These are phyloP conservation scores for Exophiala phaeomuriformis DNA, from an alignment of 2,329 filamentous ascomycete species.

Conservation along the genomic window DNA sequence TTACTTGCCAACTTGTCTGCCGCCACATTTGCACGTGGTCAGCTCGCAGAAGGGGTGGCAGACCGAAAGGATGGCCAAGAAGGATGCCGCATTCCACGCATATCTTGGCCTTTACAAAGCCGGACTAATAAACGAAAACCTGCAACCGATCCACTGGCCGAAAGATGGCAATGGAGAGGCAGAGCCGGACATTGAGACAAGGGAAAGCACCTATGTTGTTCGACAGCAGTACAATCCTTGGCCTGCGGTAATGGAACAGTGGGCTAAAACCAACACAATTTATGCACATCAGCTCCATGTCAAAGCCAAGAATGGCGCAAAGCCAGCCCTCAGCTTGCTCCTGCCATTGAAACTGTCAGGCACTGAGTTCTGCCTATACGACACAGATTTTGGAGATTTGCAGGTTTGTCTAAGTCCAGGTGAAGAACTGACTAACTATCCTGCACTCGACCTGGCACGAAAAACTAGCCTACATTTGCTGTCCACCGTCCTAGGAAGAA, in stretches of 20 bases:
- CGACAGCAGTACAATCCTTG: constrained; percentile 35
- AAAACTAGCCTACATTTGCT: constrained; percentile 10
- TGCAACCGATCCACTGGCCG: constrained; percentile 52
- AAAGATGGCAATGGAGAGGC: constrained; percentile 28
- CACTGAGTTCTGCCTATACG: constrained; percentile 11
- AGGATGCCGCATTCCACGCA: constrained; percentile 77
- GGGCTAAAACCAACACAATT: background rate
- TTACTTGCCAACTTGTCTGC: constrained; percentile 62
- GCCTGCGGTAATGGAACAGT: constrained; percentile 29
- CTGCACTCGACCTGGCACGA: constrained; percentile 6
- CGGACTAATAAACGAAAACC: constrained; percentile 67
- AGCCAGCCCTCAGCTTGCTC: constrained; percentile 15
- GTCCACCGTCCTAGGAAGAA: constrained; percentile 6
- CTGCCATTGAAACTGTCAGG: constrained; percentile 14
- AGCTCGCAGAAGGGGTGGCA: constrained; percentile 53
- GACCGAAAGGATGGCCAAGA: constrained; percentile 64
- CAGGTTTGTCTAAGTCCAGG: constrained; percentile 4
- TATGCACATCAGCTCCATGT: constrained; percentile 17
- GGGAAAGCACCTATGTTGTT: constrained; percentile 26
- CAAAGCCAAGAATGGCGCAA: background rate
- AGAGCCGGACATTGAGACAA: constrained; percentile 17
- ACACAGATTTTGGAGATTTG: background rate
- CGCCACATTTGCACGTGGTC: constrained; percentile 52
- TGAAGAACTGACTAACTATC: background rate
- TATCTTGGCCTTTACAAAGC: constrained; percentile 63